Base-by-base conservation (phyloP, 2,329 filamentous ascomycete species). In the Pseudomassariella vexata region DNA sequence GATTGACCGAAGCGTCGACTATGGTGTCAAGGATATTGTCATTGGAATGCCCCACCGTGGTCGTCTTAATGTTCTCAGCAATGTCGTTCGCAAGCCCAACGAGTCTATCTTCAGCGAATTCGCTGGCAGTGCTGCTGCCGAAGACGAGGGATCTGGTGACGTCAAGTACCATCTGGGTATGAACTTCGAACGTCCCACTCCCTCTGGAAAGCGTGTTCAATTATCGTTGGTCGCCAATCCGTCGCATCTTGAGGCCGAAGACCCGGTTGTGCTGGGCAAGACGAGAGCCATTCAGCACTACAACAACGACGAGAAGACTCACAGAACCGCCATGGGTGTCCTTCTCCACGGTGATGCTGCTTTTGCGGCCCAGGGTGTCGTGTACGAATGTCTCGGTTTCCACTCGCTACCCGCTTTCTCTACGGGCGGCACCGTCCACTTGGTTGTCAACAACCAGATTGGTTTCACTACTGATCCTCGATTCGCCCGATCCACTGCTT, bases 21-120 rank as follows among this genome's bases (percentile, higher is more conserved):
- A 95, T 54, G 92, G 92, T 38, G 85, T 98, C 55, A 96, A 96
- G 73, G 92, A 98, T 56, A 96, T 98, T 51, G 85, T 98, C 55
- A 98, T 98, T 54, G 92, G 92, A 53, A 98, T 98, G 92, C 92
- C 92, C 46, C 92, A 98, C 64, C 88, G 92, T 77, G 92, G 92
- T 55, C 87, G 92, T 71, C 79, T 98, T 44, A 98, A 98, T 56
- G 88, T 98, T 32, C 79, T 98, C 42, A 94, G 85, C 69, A 98
- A 98, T 66, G 92, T 98, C 55, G 92, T 98, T 49, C 83, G 92
- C 56, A 98, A 98, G 69, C 90, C 92, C 51, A 98, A 98, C 64
- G 92, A 96, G 69, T 96, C 92, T 45, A 98, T 98, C 63, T 98
- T 98, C 72, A 94, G 85, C 59, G 92, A 98, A 63, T 98, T 98